A percentile compares a stretch with the other conserved stretches of the same genome.
phyloP scores from a whole-genome alignment of 2,329 filamentous ascomycete genomes.

The Incumbomyces lentus region DNA sequence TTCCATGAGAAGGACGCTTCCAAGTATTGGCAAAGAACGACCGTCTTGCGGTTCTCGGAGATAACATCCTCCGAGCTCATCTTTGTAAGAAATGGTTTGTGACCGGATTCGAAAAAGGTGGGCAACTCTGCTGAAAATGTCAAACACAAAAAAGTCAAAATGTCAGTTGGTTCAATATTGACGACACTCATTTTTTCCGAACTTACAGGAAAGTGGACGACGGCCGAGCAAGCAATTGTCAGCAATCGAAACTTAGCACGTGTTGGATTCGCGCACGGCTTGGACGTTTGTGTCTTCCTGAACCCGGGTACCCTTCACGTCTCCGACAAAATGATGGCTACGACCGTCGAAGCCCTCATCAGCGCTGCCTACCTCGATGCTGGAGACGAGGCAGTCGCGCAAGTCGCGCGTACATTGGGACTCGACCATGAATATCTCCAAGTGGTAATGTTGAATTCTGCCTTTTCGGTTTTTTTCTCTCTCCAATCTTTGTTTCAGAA shows the following conservation, averaged over 20 bases:
- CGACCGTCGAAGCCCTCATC: constrained; percentile 27
- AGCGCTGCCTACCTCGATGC: constrained; percentile 26
- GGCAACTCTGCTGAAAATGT: too few species aligned
- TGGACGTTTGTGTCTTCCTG: constrained; percentile 6
- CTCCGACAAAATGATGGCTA: constrained; percentile 21
- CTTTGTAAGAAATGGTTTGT: constrained; percentile 4
- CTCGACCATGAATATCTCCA: constrained; percentile 5
- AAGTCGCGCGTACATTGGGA: neutral
- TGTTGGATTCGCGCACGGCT: neutral
- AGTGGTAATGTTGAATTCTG: neutral
- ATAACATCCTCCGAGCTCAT: constrained; percentile 1
- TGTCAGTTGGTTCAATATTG: too few species aligned
- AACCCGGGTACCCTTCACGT: constrained; percentile 8
- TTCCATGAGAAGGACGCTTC: neutral
- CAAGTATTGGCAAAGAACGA: constrained; percentile 3
- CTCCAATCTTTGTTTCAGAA: too few species aligned
- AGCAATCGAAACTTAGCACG: neutral
- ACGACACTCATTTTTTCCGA: too few species aligned
- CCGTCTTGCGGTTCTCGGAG: constrained; percentile 6
- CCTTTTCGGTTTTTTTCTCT: too few species aligned
- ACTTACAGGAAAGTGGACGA: constrained; percentile 4
- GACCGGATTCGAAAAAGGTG: constrained; percentile 2
- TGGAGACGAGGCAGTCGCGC: constrained; percentile 6
- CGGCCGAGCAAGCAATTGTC: constrained; percentile 4
- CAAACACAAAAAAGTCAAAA: too few species aligned